phyloP scores from a whole-genome alignment of 148 eudicot genomes.

The Mesembryanthemum crystallinum region DNA sequence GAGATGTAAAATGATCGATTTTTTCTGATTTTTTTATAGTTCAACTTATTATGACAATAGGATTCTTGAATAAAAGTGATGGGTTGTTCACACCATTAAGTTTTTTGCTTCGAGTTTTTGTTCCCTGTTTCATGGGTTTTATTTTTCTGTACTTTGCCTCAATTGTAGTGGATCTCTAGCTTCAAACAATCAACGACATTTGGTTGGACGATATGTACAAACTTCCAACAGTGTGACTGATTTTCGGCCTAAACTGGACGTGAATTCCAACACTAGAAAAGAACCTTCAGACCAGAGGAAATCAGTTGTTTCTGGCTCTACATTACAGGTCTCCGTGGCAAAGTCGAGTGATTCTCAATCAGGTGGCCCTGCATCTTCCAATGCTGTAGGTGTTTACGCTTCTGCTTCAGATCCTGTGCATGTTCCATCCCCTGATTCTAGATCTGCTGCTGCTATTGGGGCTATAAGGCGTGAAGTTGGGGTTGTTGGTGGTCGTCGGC shows the following conservation, averaged over 20 bases:
- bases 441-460: slow-evolving; percentile 67
- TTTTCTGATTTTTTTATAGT: neutral
- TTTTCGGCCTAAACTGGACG: slow-evolving; percentile 39
- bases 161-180: slow-evolving; percentile 40
- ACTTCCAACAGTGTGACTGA: slow-evolving; percentile 33
- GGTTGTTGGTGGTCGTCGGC: slow-evolving; percentile 79
- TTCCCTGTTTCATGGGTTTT: neutral
- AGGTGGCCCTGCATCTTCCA: slow-evolving; percentile 39
- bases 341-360: slow-evolving; percentile 43
- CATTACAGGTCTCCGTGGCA: slow-evolving; percentile 31
- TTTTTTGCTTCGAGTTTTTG: neutral
- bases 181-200: slow-evolving; percentile 43
- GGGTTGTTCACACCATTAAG: neutral
- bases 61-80: neutral
- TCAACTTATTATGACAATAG: neutral
- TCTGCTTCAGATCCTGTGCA: slow-evolving; percentile 96
- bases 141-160: neutral
- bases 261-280: slow-evolving; percentile 32
- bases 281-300: slow-evolving; percentile 35
- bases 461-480: slow-evolving; percentile 85
- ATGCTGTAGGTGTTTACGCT: slow-evolving; percentile 73
- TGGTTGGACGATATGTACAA: slow-evolving; percentile 30
- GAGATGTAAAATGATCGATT: neutral
- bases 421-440: slow-evolving; percentile 74
- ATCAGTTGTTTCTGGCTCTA: slow-evolving; percentile 30